These are phyloP conservation scores for Sporothrix humicola DNA, from an alignment of 2,329 filamentous ascomycete species.

Conservation along the genomic window DNA sequence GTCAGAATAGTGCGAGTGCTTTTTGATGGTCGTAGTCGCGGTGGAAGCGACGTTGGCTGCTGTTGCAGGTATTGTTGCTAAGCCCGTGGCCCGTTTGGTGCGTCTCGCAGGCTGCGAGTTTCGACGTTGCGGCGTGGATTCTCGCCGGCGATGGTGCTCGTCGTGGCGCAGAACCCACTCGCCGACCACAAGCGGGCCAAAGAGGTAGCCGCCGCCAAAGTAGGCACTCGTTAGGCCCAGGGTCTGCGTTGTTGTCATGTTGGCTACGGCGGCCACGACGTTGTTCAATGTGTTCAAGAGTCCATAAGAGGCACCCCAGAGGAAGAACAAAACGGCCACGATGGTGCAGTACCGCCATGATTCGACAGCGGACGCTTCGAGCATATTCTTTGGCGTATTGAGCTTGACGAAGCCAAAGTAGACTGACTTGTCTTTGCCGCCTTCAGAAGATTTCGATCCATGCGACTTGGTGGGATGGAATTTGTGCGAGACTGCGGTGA, in stretches of 20 bases:
- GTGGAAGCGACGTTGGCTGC: slow-evolving; percentile 10
- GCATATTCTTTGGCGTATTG: slow-evolving; percentile 70
- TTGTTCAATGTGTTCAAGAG: slow-evolving; percentile 81
- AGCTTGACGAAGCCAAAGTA: slow-evolving; percentile 78
- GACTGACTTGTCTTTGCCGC: neutral
- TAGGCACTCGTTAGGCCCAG: slow-evolving; percentile 73
- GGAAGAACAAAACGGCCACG: slow-evolving; percentile 81
- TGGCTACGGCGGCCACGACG: slow-evolving; percentile 66
- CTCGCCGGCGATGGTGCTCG: slow-evolving; percentile 58
- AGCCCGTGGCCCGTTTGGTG: neutral
- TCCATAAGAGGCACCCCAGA: slow-evolving; percentile 88
- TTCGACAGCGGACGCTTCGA: slow-evolving; percentile 66
- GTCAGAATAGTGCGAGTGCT: neutral
- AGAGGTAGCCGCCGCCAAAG: slow-evolving; percentile 71
- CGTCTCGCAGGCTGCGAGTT: neutral
- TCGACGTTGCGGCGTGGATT: slow-evolving; percentile 39
- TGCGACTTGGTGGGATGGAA: neutral
- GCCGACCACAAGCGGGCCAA: slow-evolving; percentile 72
- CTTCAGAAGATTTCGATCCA: neutral
- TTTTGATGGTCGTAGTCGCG: slow-evolving; percentile 1
- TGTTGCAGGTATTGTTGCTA: neutral
- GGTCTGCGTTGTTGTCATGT: slow-evolving; percentile 66
- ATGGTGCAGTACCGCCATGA: slow-evolving; percentile 74
- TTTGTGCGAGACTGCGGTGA: neutral
- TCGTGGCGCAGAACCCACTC: slow-evolving; percentile 73